Evolutionary conservation across 192 early-diverging fungal species (phyloP), one percentile per base, ranked within the genome.

Genomic region (Chytriomyces sp.): DNA sequence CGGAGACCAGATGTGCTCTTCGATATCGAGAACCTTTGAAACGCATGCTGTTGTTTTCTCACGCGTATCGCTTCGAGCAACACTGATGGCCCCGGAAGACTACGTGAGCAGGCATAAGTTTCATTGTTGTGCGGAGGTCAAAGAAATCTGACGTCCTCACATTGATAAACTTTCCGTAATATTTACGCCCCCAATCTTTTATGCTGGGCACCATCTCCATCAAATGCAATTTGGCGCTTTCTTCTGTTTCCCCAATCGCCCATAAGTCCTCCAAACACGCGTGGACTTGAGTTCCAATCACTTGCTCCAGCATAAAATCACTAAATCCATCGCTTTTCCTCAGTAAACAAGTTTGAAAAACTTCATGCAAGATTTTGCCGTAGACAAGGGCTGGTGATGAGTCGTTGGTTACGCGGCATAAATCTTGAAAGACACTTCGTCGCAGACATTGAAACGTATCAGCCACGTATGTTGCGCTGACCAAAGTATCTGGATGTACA

Each of bases 1-100:
- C 8, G 94, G 93, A 45, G 95, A 95, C 94, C 94, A 97, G 26
- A 96, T 86, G 63, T 90, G 89, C 69, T 98, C 96, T 79, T 98
- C 97, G 72, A 97, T 92, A 72, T 95, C 92, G 49, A 96, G 72
- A 0, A 95, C 82, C 61, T 92, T 91, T 28, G 83, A 85, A 26
- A 98, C 83, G 24, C 89, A 83, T 9, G 59, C 63, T 90, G 57
- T 79, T 20, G 65, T 26, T 59, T 68, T 45, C 26, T 60, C 65
- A 66, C 66, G 44, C 78, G 61, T 8, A 57, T 28, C 68, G 79
- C 75, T 45, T 20, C 61, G 45, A 72, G 48, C 45, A 28, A 67
- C 59, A 43, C 9, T 18, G 6, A 82, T 23, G 26, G 68, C n/a
- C 35, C 61, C 75, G 61, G 50, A 68, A 43, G 70, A 60, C 60